Base-by-base conservation (phyloP, 345 rosid species). In the Euphorbia peplus region DNA sequence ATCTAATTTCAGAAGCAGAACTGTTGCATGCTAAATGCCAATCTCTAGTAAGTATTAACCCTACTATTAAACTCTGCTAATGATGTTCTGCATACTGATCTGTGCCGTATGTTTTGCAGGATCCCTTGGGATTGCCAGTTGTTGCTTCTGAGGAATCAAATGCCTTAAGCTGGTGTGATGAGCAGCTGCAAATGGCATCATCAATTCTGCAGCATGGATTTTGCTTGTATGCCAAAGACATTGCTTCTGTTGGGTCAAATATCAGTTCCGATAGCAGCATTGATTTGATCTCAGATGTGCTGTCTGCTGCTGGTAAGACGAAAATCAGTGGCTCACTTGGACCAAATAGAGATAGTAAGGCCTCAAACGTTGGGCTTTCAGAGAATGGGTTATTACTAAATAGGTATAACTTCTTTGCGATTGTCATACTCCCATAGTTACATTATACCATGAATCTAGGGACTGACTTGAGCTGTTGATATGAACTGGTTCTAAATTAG, bases 1-100 rank as follows among this genome's bases (percentile, higher is more conserved):
- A 90, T 61, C 80, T 91, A 70, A 78, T 91, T 76, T 88, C 99
- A 56, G 90, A 91, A 68, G 83, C 87, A 71, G 96, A 90, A 75
- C 47, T 85, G 63, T 75, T 86, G 47, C 81, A 69, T 73, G 76
- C 77, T 53, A 77, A 80, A 67, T 81, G 84, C 83, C 87, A 75
- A 55, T 71, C 62, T 32, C 70, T 66, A 18, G 92, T 88, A 68
- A 80, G 86, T 75, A 29, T 48, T 42, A 39, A 18, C 41, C 47
- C 26, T 19, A 46, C 50, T 15, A 12, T n/a, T 28, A 50, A 13
- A 42, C 50, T 25, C 55, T 50, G 55, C 46, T 58, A 37, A 30
- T 52, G 66, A 11, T 66, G 55, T 67, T 57, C 42, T 52, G 28
- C 54, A 16, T 69, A 19, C 63, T 35, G 24, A 19, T 65, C 39